Evolutionary conservation across 345 rosid genomes (phyloP).

Genomic region (Acer yangbiense): DNA sequence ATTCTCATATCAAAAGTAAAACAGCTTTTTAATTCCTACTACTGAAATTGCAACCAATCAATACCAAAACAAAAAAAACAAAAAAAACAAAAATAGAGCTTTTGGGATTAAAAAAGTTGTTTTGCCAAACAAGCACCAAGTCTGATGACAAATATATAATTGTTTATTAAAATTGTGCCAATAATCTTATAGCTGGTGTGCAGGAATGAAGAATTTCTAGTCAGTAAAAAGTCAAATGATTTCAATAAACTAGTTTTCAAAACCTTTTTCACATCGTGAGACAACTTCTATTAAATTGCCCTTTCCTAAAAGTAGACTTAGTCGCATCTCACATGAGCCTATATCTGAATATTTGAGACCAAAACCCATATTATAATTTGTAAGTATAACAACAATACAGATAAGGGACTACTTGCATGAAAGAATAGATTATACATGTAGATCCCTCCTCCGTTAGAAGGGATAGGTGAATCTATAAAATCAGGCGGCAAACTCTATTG

Average conservation of each 20-base stretch:
- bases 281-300: background rate
- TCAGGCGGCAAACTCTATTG: constrained; percentile 2
- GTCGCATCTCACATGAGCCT: background rate
- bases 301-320: background rate
- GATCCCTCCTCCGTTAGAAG: background rate
- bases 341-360: background rate
- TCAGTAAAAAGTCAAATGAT: background rate
- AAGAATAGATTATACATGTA: background rate
- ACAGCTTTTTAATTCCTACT: background rate
- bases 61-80: no score
- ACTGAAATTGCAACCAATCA: background rate
- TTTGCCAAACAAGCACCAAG: background rate
- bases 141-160: background rate
- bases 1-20: background rate
- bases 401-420: background rate
- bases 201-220: background rate
- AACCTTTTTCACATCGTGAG: background rate
- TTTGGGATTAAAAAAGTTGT: background rate
- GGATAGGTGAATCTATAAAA: background rate
- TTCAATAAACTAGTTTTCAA: background rate
- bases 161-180: background rate
- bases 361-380: background rate
- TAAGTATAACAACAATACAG: background rate
- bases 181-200: background rate
- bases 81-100: no score